Base-by-base conservation (phyloP, 768 basidiomycete genomes). In the Suillus plorans region DNA sequence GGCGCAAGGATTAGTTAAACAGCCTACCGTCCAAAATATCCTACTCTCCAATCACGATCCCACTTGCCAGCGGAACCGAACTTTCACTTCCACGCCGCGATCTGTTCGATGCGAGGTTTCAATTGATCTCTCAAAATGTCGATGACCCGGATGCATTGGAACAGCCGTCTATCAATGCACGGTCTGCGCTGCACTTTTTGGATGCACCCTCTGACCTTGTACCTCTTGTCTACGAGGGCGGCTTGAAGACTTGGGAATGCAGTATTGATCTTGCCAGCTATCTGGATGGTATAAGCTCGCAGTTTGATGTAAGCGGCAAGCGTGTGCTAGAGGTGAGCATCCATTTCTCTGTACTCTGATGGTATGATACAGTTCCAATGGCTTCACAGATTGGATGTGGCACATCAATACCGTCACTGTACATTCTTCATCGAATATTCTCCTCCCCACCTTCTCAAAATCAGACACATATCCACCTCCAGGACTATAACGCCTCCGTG, bases 161-260 rank as follows among this genome's bases (percentile, higher is more conserved):
- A 3, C 72, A 72, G 28, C 66, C 68, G 28, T 65, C 63, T 37
- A 50, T 60, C 28, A 53, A 42, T 47, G 36, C 56, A 25, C 65
- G 72, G 53, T 75, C 78, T 0, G 83, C 83, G 0, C 78, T 90
- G 0, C 80, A 82, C 14, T 93, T 90, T 64, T 80, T 97, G 20
- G 90, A 94, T 67, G 86, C 89, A 1, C 91, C 91, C 0, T 94
- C 94, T 0, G 97, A 99, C 76, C 85, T 99, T 16, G 86, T 98
- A 4, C 91, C 95, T 3, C 89, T 95, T 1, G 82, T 95, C 0
- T 99, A 99, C 69, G 97, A 99, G 78, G 97, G 97, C 25, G 97
- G 97, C 6, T 75, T 99, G 60, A 98, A 99, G 77, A 98, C 95
- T 2, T 99, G 97, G 97, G 97, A 99, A 75, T 97, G 94, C 69